Percentiles rank a stretch among this genome's conserved stretches.
phyloP scores from a whole-genome alignment of 352 stramenopile genomes.

The Pythium rhizo-oryzae region DNA sequence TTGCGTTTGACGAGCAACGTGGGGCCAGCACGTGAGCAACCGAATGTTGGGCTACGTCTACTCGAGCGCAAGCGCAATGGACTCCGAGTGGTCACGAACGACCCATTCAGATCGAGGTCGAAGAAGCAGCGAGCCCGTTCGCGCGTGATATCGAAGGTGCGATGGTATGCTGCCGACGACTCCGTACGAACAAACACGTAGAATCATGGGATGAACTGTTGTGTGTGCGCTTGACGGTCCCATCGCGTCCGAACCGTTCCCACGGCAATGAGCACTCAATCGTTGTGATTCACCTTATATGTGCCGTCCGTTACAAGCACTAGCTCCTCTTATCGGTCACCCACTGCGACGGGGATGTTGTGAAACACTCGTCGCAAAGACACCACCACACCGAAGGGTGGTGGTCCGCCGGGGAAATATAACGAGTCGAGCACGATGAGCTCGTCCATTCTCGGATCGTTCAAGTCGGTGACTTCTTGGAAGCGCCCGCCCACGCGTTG shows the following conservation, averaged over 20 bases:
- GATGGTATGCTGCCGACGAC: not conserved
- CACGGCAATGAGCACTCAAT: not conserved
- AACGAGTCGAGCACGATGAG: too few relatives aligned
- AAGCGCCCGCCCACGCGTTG: too few relatives aligned
- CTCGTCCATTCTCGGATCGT: too few relatives aligned
- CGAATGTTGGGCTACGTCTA: not conserved
- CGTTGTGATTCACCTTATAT: not conserved
- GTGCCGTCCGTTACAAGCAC: not conserved
- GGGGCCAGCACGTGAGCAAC: not conserved
- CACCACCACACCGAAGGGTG: too few relatives aligned
- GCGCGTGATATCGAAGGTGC: not conserved
- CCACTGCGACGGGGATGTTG: too few relatives aligned
- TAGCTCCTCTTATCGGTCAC: too few relatives aligned
- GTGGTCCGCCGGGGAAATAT: too few relatives aligned
- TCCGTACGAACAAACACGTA: not conserved
- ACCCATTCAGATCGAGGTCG: not conserved
- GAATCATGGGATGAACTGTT: conserved; percentile 1
- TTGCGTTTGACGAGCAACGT: not conserved
- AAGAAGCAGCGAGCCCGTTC: not conserved
- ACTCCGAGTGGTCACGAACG: not conserved
- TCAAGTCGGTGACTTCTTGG: too few relatives aligned
- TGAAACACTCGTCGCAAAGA: too few relatives aligned
- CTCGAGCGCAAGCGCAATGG: not conserved
- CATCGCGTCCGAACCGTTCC: not conserved
- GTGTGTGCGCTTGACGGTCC: not conserved